phyloP scores from a whole-genome alignment of 1,284 basidiomycete species.

The Agaricales sp. region DNA sequence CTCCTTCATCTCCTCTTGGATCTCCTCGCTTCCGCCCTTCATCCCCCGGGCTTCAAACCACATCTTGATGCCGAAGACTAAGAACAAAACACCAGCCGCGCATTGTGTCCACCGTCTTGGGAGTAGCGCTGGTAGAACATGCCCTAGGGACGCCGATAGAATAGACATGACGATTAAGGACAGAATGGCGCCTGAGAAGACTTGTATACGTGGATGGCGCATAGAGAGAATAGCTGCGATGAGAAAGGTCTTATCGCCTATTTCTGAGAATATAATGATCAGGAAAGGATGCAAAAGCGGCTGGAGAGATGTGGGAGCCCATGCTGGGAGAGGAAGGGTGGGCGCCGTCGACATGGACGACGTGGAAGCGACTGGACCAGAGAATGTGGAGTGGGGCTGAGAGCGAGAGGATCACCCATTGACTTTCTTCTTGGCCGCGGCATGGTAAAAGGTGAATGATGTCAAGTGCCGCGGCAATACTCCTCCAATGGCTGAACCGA shows the following conservation, averaged over 20 bases:
- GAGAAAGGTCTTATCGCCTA: slow-evolving; percentile 98
- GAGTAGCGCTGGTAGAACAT: slow-evolving; percentile 74
- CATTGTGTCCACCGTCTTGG: slow-evolving; percentile 74
- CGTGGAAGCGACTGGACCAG: too few relatives aligned
- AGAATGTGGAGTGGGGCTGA: too few relatives aligned
- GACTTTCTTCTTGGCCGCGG: neutral
- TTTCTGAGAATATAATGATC: slow-evolving; percentile 87
- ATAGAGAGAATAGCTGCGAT: slow-evolving; percentile 96
- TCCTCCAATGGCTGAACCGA: slow-evolving; percentile 9
- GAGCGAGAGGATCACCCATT: too few relatives aligned
- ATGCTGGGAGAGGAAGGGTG: neutral
- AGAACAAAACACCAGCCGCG: slow-evolving; percentile 72
- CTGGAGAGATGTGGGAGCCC: slow-evolving; percentile 18
- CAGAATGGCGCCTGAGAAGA: slow-evolving; percentile 85
- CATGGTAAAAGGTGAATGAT: neutral
- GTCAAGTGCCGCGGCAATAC: too few relatives aligned
- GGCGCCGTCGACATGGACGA: neutral
- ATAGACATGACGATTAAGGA: slow-evolving; percentile 90
- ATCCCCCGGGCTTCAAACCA: slow-evolving; percentile 71
- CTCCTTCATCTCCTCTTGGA: slow-evolving; percentile 88
- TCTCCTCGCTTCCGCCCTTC: slow-evolving; percentile 67
- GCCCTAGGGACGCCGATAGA: slow-evolving; percentile 81
- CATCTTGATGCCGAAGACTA: slow-evolving; percentile 85
- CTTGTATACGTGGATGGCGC: slow-evolving; percentile 78
- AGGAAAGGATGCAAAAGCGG: slow-evolving; percentile 69